Evolutionary conservation across 257 asterid species (phyloP).

Genomic region (Solanum chaucha): DNA sequence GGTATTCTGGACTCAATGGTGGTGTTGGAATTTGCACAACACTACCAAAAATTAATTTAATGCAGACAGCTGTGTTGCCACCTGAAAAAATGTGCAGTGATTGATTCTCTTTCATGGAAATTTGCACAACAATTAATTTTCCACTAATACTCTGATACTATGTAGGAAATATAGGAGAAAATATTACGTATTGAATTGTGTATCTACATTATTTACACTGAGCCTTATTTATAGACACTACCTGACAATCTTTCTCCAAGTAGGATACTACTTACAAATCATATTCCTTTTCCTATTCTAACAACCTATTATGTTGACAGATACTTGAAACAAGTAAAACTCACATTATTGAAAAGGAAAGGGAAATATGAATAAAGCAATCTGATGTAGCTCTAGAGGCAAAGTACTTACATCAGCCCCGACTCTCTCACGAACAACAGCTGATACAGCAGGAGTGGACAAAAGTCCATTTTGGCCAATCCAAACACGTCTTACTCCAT

Average conservation of each 20-base stretch:
- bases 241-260: background rate
- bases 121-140: background rate
- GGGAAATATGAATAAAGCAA: slow-evolving; percentile 1
- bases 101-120: background rate
- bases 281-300: background rate
- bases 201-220: background rate
- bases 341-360: background rate
- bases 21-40: background rate
- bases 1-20: background rate
- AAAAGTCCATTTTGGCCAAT: slow-evolving; percentile 89
- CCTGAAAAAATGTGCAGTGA: background rate
- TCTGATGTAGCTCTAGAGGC: background rate
- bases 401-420: slow-evolving; percentile 57
- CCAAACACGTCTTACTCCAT: slow-evolving; percentile 92
- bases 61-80: background rate
- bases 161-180: background rate
- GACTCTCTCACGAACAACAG: slow-evolving; percentile 82
- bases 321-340: slow-evolving; percentile 5
- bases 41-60: background rate
- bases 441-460: slow-evolving; percentile 96
- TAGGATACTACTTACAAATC: background rate
- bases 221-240: background rate
- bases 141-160: background rate
- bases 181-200: background rate
- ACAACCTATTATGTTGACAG: background rate